Evolutionary conservation across 2,329 filamentous ascomycete species (phyloP).

Genomic region (Ophiostoma piceae): DNA sequence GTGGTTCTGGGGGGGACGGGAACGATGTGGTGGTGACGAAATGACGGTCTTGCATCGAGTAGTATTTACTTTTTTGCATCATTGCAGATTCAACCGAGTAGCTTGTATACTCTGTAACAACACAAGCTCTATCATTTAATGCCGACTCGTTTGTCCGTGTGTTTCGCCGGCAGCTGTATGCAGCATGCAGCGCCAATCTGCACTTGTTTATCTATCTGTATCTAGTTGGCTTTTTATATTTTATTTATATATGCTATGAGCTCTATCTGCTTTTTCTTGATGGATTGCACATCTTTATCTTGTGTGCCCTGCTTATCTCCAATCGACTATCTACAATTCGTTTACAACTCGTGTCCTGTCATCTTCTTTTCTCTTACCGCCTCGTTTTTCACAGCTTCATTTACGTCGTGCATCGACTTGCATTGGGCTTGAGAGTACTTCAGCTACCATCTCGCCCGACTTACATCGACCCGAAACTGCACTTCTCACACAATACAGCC

Average conservation of each 20-base stretch:
- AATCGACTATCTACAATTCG: neutral
- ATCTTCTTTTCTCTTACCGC: neutral
- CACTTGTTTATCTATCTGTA: conserved; percentile 2
- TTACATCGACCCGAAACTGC: neutral
- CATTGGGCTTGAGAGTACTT: neutral
- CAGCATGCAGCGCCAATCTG: neutral
- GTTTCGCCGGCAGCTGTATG: conserved; percentile 1
- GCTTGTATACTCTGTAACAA: neutral
- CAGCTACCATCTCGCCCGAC: neutral
- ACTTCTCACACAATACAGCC: neutral
- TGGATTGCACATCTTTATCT: neutral
- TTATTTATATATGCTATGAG: too few relatives aligned
- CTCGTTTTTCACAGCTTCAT: neutral
- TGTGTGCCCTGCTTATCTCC: too few relatives aligned
- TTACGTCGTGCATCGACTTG: neutral
- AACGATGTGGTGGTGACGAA: neutral
- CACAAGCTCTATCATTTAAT: neutral
- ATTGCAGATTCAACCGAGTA: neutral
- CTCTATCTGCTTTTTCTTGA: too few relatives aligned
- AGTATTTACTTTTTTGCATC: neutral
- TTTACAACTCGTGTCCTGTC: neutral
- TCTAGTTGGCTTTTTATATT: neutral
- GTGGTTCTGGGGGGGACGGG: neutral
- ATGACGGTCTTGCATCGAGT: neutral
- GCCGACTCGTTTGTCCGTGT: neutral